These are phyloP conservation scores for Alternaria metachromatica DNA, from an alignment of 2,329 filamentous ascomycete species.

Conservation along the genomic window DNA sequence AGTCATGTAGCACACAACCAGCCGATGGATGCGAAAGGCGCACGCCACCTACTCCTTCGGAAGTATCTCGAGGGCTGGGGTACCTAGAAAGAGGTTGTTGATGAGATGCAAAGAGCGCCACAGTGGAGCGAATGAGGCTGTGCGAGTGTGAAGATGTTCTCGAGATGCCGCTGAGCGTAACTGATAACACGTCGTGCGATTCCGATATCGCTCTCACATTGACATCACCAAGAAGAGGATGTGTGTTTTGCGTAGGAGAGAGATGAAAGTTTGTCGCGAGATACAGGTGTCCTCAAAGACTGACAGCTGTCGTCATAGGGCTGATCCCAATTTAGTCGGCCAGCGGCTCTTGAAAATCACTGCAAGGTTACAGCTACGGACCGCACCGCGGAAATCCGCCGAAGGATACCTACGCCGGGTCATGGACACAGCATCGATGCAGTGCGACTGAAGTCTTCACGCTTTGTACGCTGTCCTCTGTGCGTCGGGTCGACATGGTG, in stretches of 20 bases:
- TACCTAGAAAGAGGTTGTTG: neutral
- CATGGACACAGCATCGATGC: constrained; percentile 13
- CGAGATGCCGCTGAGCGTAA: neutral
- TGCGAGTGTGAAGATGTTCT: neutral
- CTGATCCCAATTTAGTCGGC: neutral
- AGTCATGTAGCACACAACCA: constrained; percentile 5
- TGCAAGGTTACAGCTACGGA: constrained; percentile 4
- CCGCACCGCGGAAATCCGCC: constrained; percentile 11
- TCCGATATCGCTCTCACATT: neutral
- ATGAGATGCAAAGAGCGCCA: constrained; percentile 14
- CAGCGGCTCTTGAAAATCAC: neutral
- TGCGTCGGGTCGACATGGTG: constrained; percentile 1
- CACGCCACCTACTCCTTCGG: constrained; percentile 16
- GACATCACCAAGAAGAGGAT: neutral
- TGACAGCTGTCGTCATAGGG: constrained; percentile 6
- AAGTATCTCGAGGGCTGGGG: constrained; percentile 5
- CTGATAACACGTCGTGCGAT: neutral
- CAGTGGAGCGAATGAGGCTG: constrained; percentile 9
- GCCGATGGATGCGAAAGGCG: constrained; percentile 7
- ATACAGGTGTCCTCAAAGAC: neutral
- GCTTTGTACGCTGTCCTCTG: constrained; percentile 21
- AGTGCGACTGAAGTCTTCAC: constrained; percentile 18
- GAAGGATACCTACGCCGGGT: constrained; percentile 7
- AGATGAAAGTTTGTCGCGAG: neutral
- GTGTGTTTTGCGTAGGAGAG: neutral